Evolutionary conservation across 208 protist genomes (phyloP).

Genomic region (Porcisia deanei): DNA sequence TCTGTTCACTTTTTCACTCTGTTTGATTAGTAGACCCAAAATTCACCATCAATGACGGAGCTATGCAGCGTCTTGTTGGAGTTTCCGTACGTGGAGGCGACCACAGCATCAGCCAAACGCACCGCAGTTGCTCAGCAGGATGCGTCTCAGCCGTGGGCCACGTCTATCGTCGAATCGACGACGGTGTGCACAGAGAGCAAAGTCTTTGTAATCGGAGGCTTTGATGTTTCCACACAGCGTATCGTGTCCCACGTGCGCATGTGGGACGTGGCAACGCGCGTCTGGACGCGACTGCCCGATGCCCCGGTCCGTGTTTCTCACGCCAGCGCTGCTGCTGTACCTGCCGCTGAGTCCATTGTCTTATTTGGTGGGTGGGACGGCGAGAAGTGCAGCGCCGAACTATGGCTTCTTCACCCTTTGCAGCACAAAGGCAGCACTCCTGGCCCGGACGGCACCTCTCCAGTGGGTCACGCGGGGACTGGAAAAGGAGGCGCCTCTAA

Average conservation of each 20-base stretch:
- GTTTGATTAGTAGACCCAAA: not conserved
- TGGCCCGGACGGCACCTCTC: not conserved
- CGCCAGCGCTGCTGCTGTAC: slow-evolving; percentile 12
- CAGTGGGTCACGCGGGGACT: not conserved
- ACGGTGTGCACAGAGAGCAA: slow-evolving; percentile 3
- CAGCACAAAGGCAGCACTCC: not conserved
- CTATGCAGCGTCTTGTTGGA: not conserved
- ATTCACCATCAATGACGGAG: not conserved
- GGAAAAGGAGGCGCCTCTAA: not conserved
- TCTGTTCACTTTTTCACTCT: not conserved
- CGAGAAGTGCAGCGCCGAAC: slow-evolving; percentile 11
- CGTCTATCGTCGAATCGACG: slow-evolving; percentile 4
- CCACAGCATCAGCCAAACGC: slow-evolving; percentile 7
- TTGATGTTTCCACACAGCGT: not conserved
- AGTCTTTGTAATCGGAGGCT: slow-evolving; percentile 10
- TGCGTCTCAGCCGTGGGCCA: slow-evolving; percentile 1
- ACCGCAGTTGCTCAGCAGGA: not conserved
- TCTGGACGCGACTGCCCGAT: slow-evolving; percentile 14
- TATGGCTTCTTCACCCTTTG: slow-evolving; percentile 11
- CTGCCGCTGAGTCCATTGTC: slow-evolving; percentile 2
- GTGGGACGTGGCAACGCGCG: slow-evolving; percentile 8
- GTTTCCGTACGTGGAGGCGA: slow-evolving; percentile 13
- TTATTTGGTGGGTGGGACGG: slow-evolving; percentile 19
- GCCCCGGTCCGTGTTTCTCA: slow-evolving; percentile 11
- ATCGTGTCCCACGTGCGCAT: slow-evolving; percentile 6